A percentile compares a stretch with the other conserved stretches of the same genome.
phyloP scores from a whole-genome alignment of 768 basidiomycete species.

The Calocybe gangraenosa region DNA sequence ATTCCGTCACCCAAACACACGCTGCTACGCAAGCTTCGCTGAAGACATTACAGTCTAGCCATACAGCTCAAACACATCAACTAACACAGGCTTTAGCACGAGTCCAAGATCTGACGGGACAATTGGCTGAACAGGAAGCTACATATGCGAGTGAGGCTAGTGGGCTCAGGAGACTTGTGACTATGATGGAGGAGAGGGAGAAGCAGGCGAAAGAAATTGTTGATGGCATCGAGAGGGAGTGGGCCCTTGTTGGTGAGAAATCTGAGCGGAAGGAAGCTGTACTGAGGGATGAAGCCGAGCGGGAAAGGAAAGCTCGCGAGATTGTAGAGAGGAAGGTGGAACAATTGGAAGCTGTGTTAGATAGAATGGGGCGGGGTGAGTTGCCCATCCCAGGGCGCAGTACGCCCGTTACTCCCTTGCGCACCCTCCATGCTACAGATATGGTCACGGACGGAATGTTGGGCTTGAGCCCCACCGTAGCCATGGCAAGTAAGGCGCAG shows the following conservation, averaged over 20 bases:
- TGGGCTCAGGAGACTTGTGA: conserved; percentile 68
- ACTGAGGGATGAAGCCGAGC: conserved; percentile 67
- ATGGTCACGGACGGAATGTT: conserved; percentile 52
- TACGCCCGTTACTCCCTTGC: conserved; percentile 45
- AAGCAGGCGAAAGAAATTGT: conserved; percentile 81
- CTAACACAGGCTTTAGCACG: conserved; percentile 73
- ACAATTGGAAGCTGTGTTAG: conserved; percentile 69
- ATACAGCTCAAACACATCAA: conserved; percentile 68
- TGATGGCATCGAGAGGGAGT: conserved; percentile 77
- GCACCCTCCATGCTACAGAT: conserved; percentile 36
- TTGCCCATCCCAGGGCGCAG: conserved; percentile 52
- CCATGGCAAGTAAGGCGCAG: conserved; percentile 79
- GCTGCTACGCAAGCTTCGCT: conserved; percentile 64
- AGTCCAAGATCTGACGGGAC: conserved; percentile 70
- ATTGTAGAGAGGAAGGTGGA: conserved; percentile 67
- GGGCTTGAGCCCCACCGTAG: conserved; percentile 82
- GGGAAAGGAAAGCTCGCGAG: conserved; percentile 65
- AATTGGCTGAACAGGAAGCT: conserved; percentile 82
- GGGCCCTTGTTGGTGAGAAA: conserved; percentile 68
- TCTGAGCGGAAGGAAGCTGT: conserved; percentile 63
- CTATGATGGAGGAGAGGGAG: conserved; percentile 86
- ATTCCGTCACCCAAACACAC: conserved; percentile 65
- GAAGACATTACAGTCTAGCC: conserved; percentile 68
- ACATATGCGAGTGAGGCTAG: conserved; percentile 76
- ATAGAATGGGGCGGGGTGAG: conserved; percentile 69